Evolutionary conservation across 2,329 filamentous ascomycete genomes (phyloP).

Genomic region (Paecilomyces fulvus): DNA sequence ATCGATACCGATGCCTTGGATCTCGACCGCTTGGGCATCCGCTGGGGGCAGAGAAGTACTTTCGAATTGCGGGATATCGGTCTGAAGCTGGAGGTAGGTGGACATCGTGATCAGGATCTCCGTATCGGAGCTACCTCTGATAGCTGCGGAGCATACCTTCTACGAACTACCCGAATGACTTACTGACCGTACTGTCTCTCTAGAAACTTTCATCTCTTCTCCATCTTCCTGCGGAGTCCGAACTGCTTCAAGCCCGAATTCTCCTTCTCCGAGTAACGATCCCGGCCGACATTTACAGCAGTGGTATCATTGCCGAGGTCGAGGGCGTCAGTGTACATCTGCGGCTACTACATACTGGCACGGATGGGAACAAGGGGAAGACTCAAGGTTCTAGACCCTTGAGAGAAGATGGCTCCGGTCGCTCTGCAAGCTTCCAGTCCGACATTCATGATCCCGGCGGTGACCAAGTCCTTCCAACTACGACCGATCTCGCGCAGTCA

Average conservation of each 20-base stretch:
- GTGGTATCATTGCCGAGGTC: conserved; percentile 71
- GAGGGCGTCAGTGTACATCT: conserved; percentile 69
- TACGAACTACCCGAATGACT: neutral
- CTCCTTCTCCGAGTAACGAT: conserved; percentile 70
- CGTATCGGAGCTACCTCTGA: neutral
- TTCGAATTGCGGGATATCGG: conserved; percentile 84
- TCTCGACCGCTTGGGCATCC: conserved; percentile 75
- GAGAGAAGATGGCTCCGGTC: conserved; percentile 7
- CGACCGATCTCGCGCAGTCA: conserved; percentile 52
- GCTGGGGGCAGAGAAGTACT: conserved; percentile 70
- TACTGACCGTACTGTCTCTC: neutral
- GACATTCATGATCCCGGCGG: conserved; percentile 18
- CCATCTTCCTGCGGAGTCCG: conserved; percentile 63
- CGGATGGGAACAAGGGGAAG: neutral
- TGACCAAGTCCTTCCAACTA: conserved; percentile 40
- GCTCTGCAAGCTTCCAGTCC: neutral
- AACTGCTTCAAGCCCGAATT: conserved; percentile 66
- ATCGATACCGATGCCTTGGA: conserved; percentile 83
- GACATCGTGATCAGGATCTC: neutral
- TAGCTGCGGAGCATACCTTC: neutral
- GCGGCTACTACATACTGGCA: conserved; percentile 36
- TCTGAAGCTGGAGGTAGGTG: conserved; percentile 62
- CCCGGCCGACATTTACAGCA: conserved; percentile 79
- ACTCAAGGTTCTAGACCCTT: neutral
- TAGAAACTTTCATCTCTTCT: conserved; percentile 73